Evolutionary conservation across 352 stramenopile genomes (phyloP), one percentile per base, ranked within the genome.

Genomic region (Phytopythium aichiense): DNA sequence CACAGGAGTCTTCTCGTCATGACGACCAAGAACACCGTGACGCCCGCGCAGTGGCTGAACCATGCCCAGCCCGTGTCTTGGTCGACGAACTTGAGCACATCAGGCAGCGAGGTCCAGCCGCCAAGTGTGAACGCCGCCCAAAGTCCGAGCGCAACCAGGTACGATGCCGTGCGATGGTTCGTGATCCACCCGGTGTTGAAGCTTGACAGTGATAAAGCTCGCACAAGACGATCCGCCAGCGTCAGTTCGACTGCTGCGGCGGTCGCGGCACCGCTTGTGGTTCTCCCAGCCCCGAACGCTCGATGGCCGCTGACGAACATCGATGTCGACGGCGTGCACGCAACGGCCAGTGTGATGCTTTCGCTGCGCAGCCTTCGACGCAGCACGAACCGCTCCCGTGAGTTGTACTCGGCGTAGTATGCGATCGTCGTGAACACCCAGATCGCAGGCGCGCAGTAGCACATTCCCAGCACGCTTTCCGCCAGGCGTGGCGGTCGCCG

Each of bases 381-480:
- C 28, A 94, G 58, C 37, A 88, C 78, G 60, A 92, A 94, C 11
- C 85, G 79, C 63, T 94, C 85, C 15, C 85, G 71, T 25, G 81
- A 85, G 71, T 91, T 92, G 63, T 90, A 92, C 72, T 94, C 85
- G 3, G 81, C 91, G 62, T 90, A 94, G 71, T 94, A 94, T 31
- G 85, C 81, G 68, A 94, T 91, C 6, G 78, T 89, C 53, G 91
- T 94, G 62, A 94, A 94, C 42, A 92, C 84, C 68, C 81, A 87
- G 23, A 92, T 84, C 28, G 90, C 87, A 0, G 83, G 83, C 50
- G 82, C 72, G 51, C 79, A 73, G 58, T 91, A 94, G 62, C 85
- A 68, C 46, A 92, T 78, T 0, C 81, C 81, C 25, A 94, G 58
- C 4, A 89, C 68, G 16, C 71, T 76, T 64, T 92, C 82, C 15